A percentile compares a stretch with the other conserved stretches of the same genome.
phyloP scores from a whole-genome alignment of 176 grass and related monocot species.

The Cymbopogon citratus region DNA sequence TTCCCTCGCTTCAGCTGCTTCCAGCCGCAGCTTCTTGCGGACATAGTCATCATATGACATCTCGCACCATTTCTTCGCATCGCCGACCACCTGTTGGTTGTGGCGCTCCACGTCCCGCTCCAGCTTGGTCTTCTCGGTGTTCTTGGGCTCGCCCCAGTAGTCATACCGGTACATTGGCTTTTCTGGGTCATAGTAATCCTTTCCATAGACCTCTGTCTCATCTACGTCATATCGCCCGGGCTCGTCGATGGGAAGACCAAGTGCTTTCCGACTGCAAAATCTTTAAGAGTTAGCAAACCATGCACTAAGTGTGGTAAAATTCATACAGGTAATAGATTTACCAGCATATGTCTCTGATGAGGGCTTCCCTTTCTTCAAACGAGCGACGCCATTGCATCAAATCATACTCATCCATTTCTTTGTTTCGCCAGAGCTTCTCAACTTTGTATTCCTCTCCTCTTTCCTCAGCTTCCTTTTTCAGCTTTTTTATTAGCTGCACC shows the following conservation, averaged over 20 bases:
- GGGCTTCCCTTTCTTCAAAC: slow-evolving; percentile 79
- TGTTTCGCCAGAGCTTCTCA: slow-evolving; percentile 49
- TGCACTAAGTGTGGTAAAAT: not conserved
- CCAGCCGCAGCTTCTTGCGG: slow-evolving; percentile 18
- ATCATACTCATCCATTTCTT: slow-evolving; percentile 95
- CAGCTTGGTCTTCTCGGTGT: slow-evolving; percentile 57
- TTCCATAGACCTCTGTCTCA: slow-evolving; percentile 62
- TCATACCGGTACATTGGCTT: slow-evolving; percentile 74
- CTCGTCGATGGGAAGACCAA: slow-evolving; percentile 71
- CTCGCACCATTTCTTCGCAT: slow-evolving; percentile 69
- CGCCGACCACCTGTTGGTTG: slow-evolving; percentile 51
- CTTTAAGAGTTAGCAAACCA: not conserved
- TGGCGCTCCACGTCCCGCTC: slow-evolving; percentile 48
- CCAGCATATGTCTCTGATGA: slow-evolving; percentile 92
- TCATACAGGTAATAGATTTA: slow-evolving; percentile 18
- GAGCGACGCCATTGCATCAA: slow-evolving; percentile 79
- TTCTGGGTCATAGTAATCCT: slow-evolving; percentile 61
- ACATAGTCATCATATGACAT: slow-evolving; percentile 63
- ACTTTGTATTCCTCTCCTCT: slow-evolving; percentile 73
- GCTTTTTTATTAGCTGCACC: slow-evolving; percentile 52
- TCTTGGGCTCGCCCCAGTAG: slow-evolving; percentile 59
- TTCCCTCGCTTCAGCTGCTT: slow-evolving; percentile 32
- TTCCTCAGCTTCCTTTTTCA: slow-evolving; percentile 63
- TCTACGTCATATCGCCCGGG: slow-evolving; percentile 70
- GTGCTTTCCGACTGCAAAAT: slow-evolving; percentile 59